Conservation (phyloP, 495 filamentous ascomycete species). For the Mycothermus thermophilus region DNA sequence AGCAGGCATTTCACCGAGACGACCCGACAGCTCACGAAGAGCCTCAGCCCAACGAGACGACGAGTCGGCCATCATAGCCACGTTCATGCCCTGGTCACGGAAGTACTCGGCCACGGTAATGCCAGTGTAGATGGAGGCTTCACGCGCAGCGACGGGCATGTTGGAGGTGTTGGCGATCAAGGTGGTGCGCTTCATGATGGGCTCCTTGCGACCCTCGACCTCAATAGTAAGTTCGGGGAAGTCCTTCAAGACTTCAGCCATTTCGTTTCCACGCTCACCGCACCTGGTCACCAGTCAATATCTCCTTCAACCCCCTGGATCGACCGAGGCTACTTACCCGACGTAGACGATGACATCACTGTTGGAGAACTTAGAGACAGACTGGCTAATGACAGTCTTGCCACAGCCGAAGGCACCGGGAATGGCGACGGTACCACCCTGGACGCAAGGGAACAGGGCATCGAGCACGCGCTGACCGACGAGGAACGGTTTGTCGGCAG, state of each 20-base stretch:
- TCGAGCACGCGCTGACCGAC: slow-evolving; percentile 95
- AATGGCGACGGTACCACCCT: slow-evolving; percentile 95
- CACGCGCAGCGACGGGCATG: slow-evolving; percentile 97
- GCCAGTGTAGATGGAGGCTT: slow-evolving; percentile 98
- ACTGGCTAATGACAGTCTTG: slow-evolving; percentile 98
- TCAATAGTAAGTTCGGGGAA: slow-evolving; percentile 94
- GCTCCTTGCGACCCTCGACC: slow-evolving; percentile 81
- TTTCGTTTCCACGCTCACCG: slow-evolving; percentile 96
- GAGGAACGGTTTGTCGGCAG: slow-evolving; percentile 77
- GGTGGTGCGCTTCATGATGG: slow-evolving; percentile 99
- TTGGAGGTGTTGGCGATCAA: slow-evolving; percentile 99
- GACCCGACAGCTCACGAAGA: slow-evolving; percentile 95
- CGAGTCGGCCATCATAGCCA: slow-evolving; percentile 99
- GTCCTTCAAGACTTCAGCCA: slow-evolving; percentile 99
- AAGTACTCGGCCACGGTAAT: slow-evolving; percentile 98
- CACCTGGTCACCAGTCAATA: no score
- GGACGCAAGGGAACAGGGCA: slow-evolving; percentile 93
- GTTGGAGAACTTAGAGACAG: slow-evolving; percentile 98
- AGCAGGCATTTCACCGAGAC: slow-evolving; percentile 98
- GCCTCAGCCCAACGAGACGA: slow-evolving; percentile 98
- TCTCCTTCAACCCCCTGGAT: no score
- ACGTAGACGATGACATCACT: slow-evolving; percentile 98
- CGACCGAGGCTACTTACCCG: no score
- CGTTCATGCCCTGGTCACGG: slow-evolving; percentile 93
- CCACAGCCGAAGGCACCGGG: slow-evolving; percentile 97